A percentile compares a stretch with the other conserved stretches of the same genome.
Conservation (phyloP, 495 filamentous ascomycete species). For the Hypoxylon trugodes region DNA sequence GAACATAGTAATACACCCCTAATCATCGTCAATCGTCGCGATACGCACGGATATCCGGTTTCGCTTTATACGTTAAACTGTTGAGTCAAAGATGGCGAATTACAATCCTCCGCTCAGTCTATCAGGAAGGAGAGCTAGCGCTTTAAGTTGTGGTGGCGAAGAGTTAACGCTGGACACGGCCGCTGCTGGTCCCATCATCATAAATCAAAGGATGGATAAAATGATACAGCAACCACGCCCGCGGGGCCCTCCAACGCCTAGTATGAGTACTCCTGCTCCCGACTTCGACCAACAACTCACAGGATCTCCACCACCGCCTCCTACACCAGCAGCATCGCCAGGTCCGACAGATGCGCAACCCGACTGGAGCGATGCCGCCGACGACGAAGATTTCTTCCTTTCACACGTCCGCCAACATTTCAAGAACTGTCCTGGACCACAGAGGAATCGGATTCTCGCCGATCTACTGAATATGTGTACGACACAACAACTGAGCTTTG, state of each 20-base stretch:
- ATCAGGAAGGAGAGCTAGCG: conserved; percentile 54
- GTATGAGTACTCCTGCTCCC: conserved; percentile 64
- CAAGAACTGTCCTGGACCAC: conserved; percentile 56
- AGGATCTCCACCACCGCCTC: conserved; percentile 63
- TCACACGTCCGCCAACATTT: conserved; percentile 60
- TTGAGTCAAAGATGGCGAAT: conserved; percentile 49
- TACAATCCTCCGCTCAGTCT: conserved; percentile 53
- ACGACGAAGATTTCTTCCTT: conserved; percentile 62
- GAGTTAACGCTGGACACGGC: conserved; percentile 56
- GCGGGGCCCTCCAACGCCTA: conserved; percentile 64
- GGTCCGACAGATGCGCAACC: conserved; percentile 60
- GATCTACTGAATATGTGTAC: conserved; percentile 91
- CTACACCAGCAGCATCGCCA: conserved; percentile 65
- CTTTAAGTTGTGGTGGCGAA: conserved; percentile 48
- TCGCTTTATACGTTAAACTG: conserved; percentile 6
- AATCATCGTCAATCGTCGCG: not conserved
- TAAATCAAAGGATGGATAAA: conserved; percentile 55
- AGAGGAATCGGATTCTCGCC: conserved; percentile 71
- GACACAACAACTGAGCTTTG: conserved; percentile 92
- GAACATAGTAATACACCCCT: not conserved
- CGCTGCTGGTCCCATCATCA: conserved; percentile 37
- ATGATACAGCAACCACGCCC: conserved; percentile 55
- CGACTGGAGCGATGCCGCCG: conserved; percentile 61
- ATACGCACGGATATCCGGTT: too few species aligned
- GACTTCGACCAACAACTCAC: conserved; percentile 63